A percentile compares a stretch with the other conserved stretches of the same genome.
Evolutionary conservation across 2,329 filamentous ascomycete species (phyloP).

Genomic region (Botrytis porri): DNA sequence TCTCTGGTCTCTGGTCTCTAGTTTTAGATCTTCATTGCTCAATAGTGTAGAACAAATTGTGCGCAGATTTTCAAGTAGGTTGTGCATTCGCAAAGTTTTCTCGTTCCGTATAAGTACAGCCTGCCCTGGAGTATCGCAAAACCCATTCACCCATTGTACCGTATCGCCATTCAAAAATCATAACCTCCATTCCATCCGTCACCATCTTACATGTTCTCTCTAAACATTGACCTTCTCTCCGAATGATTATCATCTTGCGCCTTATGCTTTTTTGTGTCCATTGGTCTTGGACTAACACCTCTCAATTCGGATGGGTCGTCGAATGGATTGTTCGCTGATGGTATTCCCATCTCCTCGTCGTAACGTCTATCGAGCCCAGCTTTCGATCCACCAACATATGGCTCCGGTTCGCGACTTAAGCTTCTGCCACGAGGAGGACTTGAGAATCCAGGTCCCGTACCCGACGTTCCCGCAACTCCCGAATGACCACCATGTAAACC

Average conservation of each 20-base stretch:
- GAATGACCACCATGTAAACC: conserved; percentile 46
- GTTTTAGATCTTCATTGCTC: background rate
- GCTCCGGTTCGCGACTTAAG: conserved; percentile 47
- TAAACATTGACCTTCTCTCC: conserved; percentile 67
- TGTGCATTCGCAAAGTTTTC: background rate
- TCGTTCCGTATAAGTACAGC: background rate
- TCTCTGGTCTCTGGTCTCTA: background rate
- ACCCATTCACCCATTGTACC: background rate
- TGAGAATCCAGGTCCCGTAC: conserved; percentile 40
- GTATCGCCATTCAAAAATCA: background rate
- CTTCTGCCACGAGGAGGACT: conserved; percentile 43
- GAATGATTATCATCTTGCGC: conserved; percentile 53
- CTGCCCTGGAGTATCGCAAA: conserved; percentile 2
- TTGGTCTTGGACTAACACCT: conserved; percentile 74
- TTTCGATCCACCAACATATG: conserved; percentile 40
- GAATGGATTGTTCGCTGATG: conserved; percentile 59
- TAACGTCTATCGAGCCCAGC: conserved; percentile 45
- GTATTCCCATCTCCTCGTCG: conserved; percentile 46
- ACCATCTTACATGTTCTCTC: conserved; percentile 59
- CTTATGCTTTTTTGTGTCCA: conserved; percentile 43
- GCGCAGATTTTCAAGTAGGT: background rate
- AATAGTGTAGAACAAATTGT: background rate
- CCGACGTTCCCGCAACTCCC: conserved; percentile 51
- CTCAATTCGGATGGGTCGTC: conserved; percentile 64
- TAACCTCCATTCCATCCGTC: background rate